Percentiles rank a stretch among this genome's conserved stretches.
Conservation (phyloP, 495 filamentous ascomycete species). For the Wilcoxina mikolae region DNA sequence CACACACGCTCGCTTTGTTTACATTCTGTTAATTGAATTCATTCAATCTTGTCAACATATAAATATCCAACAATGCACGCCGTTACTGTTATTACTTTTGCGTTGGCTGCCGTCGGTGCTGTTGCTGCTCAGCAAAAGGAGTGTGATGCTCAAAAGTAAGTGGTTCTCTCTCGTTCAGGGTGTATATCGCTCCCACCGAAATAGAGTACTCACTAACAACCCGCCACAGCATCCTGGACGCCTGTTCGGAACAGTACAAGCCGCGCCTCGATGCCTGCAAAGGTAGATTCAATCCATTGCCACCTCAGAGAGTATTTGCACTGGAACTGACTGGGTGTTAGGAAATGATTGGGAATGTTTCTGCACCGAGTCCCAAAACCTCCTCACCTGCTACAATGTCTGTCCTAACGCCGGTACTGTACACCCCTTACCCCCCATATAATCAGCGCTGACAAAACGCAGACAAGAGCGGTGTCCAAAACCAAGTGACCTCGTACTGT, state of each 20-base stretch:
- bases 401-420: slow-evolving; percentile 29
- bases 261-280: slow-evolving; percentile 25
- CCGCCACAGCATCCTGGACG: slow-evolving; percentile 11
- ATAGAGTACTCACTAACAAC: not conserved
- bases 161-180: not conserved
- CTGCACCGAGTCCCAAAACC: slow-evolving; percentile 14
- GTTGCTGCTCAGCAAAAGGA: no score
- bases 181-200: not conserved
- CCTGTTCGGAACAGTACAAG: slow-evolving; percentile 27
- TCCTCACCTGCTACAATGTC: slow-evolving; percentile 32
- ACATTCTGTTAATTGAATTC: not conserved
- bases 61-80: not conserved
- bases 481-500: slow-evolving; percentile 29
- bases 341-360: slow-evolving; percentile 19
- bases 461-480: slow-evolving; percentile 22
- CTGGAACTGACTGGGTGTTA: not conserved
- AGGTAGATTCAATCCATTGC: slow-evolving; percentile 1
- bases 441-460: slow-evolving; percentile 2
- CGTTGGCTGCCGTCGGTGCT: not conserved
- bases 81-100: not conserved
- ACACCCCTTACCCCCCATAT: not conserved
- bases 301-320: not conserved
- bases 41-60: not conserved
- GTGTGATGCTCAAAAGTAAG: slow-evolving; percentile 1
- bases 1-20: not conserved